A percentile compares a stretch with the other conserved stretches of the same genome.
Evolutionary conservation across 352 stramenopile genomes (phyloP).

Genomic region (Phytophthora sp.): DNA sequence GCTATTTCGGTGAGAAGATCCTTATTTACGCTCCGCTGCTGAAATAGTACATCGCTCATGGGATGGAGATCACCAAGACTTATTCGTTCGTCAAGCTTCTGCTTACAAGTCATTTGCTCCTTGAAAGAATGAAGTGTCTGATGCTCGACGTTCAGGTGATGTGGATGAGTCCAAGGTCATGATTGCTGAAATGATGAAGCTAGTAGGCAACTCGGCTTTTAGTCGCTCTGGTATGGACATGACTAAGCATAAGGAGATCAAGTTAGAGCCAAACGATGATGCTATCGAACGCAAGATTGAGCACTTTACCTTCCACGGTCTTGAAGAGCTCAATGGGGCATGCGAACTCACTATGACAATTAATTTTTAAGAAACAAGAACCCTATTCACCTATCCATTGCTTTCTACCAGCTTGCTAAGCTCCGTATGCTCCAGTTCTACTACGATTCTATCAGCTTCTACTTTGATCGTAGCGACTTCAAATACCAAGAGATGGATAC

Average conservation of each 20-base stretch:
- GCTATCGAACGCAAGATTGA: conserved; percentile 2
- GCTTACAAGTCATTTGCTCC: conserved; percentile 32
- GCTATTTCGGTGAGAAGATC: conserved; percentile 46
- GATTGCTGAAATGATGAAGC: conserved; percentile 26
- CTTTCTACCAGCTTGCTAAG: too few relatives aligned
- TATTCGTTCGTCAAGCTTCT: conserved; percentile 37
- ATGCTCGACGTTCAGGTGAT: conserved; percentile 31
- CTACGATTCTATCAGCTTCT: too few relatives aligned
- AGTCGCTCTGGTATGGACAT: conserved; percentile 21
- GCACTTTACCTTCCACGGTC: conserved; percentile 1
- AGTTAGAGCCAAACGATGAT: conserved; percentile 9
- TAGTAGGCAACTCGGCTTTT: conserved; percentile 20
- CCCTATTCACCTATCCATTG: background rate
- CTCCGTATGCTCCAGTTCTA: too few relatives aligned
- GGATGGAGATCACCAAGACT: conserved; percentile 34
- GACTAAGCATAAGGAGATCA: conserved; percentile 21
- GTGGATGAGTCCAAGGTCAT: conserved; percentile 23
- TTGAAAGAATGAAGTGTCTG: conserved; percentile 22
- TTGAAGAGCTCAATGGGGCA: conserved; percentile 14
- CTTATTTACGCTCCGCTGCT: conserved; percentile 43
- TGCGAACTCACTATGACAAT: conserved; percentile 6
- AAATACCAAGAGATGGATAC: too few relatives aligned
- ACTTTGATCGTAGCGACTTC: too few relatives aligned
- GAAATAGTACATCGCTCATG: conserved; percentile 49
- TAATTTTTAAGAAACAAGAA: background rate